Percentiles rank a stretch among this genome's conserved stretches.
Conservation (phyloP, 768 basidiomycete genomes). For the Cystofilobasidium macerans region DNA sequence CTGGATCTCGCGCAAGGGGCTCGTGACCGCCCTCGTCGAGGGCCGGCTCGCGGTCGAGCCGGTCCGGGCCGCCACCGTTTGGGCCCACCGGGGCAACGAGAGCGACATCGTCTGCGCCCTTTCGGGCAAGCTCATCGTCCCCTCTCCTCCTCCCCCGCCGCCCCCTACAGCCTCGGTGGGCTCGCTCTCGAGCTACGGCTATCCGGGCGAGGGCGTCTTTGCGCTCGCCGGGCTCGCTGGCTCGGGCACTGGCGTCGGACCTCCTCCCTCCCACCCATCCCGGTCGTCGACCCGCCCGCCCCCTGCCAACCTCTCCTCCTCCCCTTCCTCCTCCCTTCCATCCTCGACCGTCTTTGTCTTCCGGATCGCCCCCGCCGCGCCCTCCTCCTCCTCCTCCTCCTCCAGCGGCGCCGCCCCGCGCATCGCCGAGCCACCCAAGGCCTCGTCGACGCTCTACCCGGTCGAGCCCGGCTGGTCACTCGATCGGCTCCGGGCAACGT, state of each 20-base stretch:
- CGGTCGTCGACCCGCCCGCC: slow-evolving; percentile 28
- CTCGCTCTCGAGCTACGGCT: background rate
- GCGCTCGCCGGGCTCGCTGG: background rate
- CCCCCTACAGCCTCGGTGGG: background rate
- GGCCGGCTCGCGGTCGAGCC: slow-evolving; percentile 86
- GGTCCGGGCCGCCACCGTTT: slow-evolving; percentile 43
- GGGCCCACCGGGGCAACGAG: slow-evolving; percentile 11
- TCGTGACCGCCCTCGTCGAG: slow-evolving; percentile 70
- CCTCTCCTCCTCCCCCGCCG: too few species aligned
- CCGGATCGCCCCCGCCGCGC: slow-evolving; percentile 35
- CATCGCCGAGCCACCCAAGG: too few species aligned
- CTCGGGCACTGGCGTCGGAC: slow-evolving; percentile 30
- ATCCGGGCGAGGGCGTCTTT: background rate
- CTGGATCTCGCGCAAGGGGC: slow-evolving; percentile 61
- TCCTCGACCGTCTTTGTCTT: slow-evolving; percentile 35
- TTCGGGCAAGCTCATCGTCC: slow-evolving; percentile 49
- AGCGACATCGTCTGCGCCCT: slow-evolving; percentile 62
- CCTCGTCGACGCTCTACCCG: slow-evolving; percentile 48
- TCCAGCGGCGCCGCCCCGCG: too few species aligned
- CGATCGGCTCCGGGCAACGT: slow-evolving; percentile 68
- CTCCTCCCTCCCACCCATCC: background rate
- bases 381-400: slow-evolving; percentile 23
- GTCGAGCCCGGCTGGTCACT: slow-evolving; percentile 77
- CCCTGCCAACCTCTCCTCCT: slow-evolving; percentile 19
- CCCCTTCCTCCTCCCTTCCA: slow-evolving; percentile 24